Conservation (phyloP, 1,284 basidiomycete genomes). For the Fomitopsis palustris region DNA sequence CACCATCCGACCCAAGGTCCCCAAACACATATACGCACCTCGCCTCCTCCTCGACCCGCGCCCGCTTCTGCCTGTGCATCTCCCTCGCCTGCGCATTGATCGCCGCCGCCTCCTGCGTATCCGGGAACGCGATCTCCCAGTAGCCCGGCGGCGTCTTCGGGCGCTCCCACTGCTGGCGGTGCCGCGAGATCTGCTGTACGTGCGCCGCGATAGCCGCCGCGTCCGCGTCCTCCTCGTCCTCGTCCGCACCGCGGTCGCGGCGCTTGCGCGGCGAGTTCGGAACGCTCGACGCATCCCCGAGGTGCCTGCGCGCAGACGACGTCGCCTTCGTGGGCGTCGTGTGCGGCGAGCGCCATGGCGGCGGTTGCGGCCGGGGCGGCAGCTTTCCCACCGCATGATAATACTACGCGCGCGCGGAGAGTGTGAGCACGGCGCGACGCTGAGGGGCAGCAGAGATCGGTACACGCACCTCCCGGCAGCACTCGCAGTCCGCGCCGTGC, state of each 20-base stretch:
- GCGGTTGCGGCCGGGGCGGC: conserved; percentile 58
- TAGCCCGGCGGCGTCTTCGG: conserved; percentile 81
- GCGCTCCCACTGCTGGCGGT: conserved; percentile 70
- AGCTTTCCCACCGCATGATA: conserved; percentile 74
- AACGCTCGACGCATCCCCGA: not conserved
- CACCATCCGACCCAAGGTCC: too few relatives aligned
- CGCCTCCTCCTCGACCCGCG: conserved; percentile 56
- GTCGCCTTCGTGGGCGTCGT: conserved; percentile 13
- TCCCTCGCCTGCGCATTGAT: conserved; percentile 73
- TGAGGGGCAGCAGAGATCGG: not conserved
- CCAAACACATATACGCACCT: conserved; percentile 31
- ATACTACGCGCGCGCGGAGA: conserved; percentile 54
- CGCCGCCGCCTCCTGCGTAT: conserved; percentile 71
- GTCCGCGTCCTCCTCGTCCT: conserved; percentile 6
- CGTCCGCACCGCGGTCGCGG: conserved; percentile 1
- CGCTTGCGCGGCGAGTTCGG: not conserved
- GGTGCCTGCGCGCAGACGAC: conserved; percentile 29
- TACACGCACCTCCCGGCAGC: conserved; percentile 70
- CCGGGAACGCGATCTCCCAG: conserved; percentile 87
- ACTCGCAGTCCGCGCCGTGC: conserved; percentile 80
- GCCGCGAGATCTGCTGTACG: conserved; percentile 74
- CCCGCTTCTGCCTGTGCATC: conserved; percentile 63
- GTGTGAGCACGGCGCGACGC: not conserved
- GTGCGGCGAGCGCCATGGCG: conserved; percentile 64
- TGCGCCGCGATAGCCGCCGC: conserved; percentile 45